phyloP scores from a whole-genome alignment of 768 basidiomycete genomes.

The Botryobasidium botryosum region DNA sequence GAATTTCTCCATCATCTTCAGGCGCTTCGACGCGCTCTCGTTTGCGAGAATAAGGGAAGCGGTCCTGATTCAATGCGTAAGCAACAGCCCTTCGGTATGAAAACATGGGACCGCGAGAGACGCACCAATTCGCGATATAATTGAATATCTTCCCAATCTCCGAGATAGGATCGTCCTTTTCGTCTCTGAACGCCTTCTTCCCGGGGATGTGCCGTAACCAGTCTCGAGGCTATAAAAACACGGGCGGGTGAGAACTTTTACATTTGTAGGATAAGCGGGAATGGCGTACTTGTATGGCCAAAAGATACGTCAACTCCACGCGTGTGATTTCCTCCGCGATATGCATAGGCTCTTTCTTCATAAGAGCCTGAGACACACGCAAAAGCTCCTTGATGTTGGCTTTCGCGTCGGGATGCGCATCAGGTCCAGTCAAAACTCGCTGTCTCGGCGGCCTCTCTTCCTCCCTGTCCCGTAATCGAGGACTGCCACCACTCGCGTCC shows the following conservation, averaged over 20 bases:
- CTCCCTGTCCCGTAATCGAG: neutral
- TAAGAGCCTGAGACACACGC: slow-evolving; percentile 31
- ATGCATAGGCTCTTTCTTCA: slow-evolving; percentile 38
- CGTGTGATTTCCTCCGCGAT: slow-evolving; percentile 80
- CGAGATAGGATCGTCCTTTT: slow-evolving; percentile 48
- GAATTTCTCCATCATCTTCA: slow-evolving; percentile 68
- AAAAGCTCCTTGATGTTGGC: slow-evolving; percentile 47
- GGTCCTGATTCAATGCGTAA: no score
- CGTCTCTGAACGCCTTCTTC: slow-evolving; percentile 45
- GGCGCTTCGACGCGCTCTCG: slow-evolving; percentile 19
- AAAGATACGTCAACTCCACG: slow-evolving; percentile 48
- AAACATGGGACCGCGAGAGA: no score
- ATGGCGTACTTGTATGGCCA: slow-evolving; percentile 54
- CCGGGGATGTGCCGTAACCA: slow-evolving; percentile 67
- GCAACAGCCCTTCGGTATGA: no score
- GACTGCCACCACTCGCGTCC: no score
- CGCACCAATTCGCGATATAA: slow-evolving; percentile 69
- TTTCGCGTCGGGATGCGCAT: slow-evolving; percentile 21
- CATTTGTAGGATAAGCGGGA: slow-evolving; percentile 1
- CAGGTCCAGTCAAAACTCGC: slow-evolving; percentile 3
- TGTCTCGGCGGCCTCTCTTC: no score
- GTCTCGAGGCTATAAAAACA: slow-evolving; percentile 50
- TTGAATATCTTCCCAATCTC: slow-evolving; percentile 63
- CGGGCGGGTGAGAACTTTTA: slow-evolving; percentile 8
- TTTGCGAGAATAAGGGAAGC: slow-evolving; percentile 70